phyloP scores from a whole-genome alignment of 2,329 filamentous ascomycete species.

The Pyrenophora graminea region DNA sequence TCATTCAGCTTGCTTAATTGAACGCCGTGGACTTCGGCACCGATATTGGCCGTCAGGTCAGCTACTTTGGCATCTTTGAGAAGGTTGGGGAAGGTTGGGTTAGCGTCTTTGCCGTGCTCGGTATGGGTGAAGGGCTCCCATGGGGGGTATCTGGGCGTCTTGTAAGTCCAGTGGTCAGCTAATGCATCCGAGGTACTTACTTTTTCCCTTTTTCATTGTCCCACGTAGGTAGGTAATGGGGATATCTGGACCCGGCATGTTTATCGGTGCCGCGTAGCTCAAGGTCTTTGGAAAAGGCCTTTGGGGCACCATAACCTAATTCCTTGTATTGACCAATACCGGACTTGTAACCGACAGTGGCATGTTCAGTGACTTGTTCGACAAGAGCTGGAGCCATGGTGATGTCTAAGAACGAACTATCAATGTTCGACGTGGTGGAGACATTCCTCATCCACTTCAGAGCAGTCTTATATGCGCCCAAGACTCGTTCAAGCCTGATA shows the following conservation, averaged over 20 bases:
- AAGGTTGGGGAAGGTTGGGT: conserved; percentile 70
- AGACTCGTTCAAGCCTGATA: too few species aligned
- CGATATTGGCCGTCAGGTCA: conserved; percentile 73
- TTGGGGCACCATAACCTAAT: conserved; percentile 50
- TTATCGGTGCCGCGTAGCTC: conserved; percentile 60
- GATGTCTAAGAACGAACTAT: background rate
- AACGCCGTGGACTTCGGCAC: conserved; percentile 71
- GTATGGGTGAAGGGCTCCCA: conserved; percentile 71
- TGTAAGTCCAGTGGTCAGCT: conserved; percentile 3
- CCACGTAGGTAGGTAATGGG: conserved; percentile 75
- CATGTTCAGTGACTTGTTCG: conserved; percentile 38
- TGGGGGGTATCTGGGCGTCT: conserved; percentile 59
- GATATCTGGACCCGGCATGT: conserved; percentile 64
- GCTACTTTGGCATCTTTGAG: conserved; percentile 59
- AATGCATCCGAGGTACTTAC: background rate
- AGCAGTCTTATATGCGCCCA: background rate
- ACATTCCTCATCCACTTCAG: background rate
- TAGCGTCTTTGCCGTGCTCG: conserved; percentile 77
- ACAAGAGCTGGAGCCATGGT: conserved; percentile 52
- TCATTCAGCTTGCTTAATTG: conserved; percentile 71
- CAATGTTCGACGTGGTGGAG: background rate
- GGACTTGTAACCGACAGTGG: conserved; percentile 35
- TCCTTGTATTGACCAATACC: conserved; percentile 48
- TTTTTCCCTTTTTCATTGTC: conserved; percentile 56
- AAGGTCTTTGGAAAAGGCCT: conserved; percentile 53